A percentile compares a stretch with the other conserved stretches of the same genome.
Conservation (phyloP, 805 yeast genomes). For the Saccharomycopsis fodiens region DNA sequence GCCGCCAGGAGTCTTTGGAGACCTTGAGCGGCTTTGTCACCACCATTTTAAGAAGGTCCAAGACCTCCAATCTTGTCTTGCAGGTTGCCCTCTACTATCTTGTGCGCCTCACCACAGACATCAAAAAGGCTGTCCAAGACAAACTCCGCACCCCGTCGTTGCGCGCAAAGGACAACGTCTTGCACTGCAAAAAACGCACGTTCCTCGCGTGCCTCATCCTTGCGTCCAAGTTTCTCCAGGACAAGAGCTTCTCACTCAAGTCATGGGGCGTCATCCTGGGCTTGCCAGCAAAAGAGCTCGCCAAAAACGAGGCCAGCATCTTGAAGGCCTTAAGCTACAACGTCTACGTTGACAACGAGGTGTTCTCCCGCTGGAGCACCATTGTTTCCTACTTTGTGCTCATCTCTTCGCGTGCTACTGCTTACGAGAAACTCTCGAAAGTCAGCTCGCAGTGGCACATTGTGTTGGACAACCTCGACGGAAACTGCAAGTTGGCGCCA, state of each 20-base stretch:
- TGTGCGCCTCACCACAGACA: slow-evolving; percentile 22
- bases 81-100: slow-evolving; percentile 63
- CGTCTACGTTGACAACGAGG: slow-evolving; percentile 41
- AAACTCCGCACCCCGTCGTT: background rate
- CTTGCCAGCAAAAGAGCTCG: slow-evolving; percentile 42
- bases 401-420: background rate
- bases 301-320: slow-evolving; percentile 43
- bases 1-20: slow-evolving; percentile 11
- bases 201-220: slow-evolving; percentile 63
- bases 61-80: slow-evolving; percentile 52
- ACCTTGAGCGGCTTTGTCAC: slow-evolving; percentile 26
- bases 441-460: slow-evolving; percentile 9
- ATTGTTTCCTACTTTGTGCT: slow-evolving; percentile 23
- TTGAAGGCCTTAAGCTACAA: slow-evolving; percentile 50
- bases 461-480: slow-evolving; percentile 11
- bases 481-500: background rate
- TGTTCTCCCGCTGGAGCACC: slow-evolving; percentile 37
- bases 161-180: slow-evolving; percentile 11
- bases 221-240: slow-evolving; percentile 68
- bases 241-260: slow-evolving; percentile 57
- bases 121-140: slow-evolving; percentile 21
- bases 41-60: slow-evolving; percentile 43
- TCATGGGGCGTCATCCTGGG: slow-evolving; percentile 77
- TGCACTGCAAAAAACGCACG: slow-evolving; percentile 52
- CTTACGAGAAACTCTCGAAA: background rate